Conservation (phyloP, 2,329 filamentous ascomycete genomes). For the Hortaea sp. region DNA sequence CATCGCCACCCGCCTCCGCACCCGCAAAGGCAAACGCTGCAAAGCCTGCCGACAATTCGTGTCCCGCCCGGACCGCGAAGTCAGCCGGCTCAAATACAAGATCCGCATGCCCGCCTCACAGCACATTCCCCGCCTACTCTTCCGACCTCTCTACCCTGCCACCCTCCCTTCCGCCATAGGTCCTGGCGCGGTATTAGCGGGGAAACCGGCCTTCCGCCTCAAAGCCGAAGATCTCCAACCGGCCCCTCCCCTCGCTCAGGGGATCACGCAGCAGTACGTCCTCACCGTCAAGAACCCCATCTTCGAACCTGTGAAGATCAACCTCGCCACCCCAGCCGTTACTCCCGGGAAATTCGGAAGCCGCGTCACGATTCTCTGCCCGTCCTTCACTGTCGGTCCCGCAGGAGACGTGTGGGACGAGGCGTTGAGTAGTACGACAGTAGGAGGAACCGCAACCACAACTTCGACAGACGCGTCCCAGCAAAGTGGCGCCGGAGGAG, state of each 20-base stretch:
- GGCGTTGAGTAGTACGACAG: slow-evolving; percentile 43
- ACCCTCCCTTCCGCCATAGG: not conserved
- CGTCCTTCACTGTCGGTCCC: slow-evolving; percentile 85
- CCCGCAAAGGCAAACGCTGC: slow-evolving; percentile 90
- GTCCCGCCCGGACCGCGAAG: slow-evolving; percentile 85
- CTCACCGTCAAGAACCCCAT: slow-evolving; percentile 89
- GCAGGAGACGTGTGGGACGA: slow-evolving; percentile 95
- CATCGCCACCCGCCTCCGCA: slow-evolving; percentile 70
- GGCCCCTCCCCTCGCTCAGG: slow-evolving; percentile 16
- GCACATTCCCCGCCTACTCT: slow-evolving; percentile 74
- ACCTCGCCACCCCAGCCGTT: slow-evolving; percentile 69
- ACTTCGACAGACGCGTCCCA: slow-evolving; percentile 5
- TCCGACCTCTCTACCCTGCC: slow-evolving; percentile 46
- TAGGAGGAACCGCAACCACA: not conserved
- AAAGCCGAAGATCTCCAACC: not conserved
- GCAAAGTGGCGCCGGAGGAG: too few relatives aligned
- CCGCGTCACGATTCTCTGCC: slow-evolving; percentile 84
- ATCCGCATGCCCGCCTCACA: slow-evolving; percentile 78
- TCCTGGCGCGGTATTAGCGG: too few relatives aligned
- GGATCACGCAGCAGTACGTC: slow-evolving; percentile 61
- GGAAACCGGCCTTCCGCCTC: too few relatives aligned
- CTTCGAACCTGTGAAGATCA: slow-evolving; percentile 82
- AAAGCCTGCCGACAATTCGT: slow-evolving; percentile 89
- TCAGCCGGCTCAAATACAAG: slow-evolving; percentile 78
- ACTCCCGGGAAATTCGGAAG: slow-evolving; percentile 69